Base-by-base conservation (phyloP, 192 early-diverging fungal genomes). In the Cladochytrium replicatum region DNA sequence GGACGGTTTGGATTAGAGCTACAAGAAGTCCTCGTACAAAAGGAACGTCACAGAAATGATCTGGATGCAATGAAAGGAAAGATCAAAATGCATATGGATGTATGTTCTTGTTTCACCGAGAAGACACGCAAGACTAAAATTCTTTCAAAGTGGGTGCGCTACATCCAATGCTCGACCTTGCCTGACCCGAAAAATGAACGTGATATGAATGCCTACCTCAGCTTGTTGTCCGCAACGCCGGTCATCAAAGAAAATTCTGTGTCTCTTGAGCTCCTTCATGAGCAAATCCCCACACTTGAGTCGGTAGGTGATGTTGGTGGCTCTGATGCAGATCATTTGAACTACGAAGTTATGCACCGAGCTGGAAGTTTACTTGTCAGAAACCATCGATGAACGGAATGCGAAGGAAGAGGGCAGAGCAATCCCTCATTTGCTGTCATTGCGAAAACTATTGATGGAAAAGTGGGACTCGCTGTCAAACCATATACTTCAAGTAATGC, bases 121-220 rank as follows among this genome's bases (percentile, higher is more conserved):
- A 13, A n/a, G 34, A 13, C 13, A 37, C 17, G 13, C 17, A 37
- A 13, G 13, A 13, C 13, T 37, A 44, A 37, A 44, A 37, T 44
- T 37, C 22, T 44, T 44, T 44, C 32, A 44, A 44, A 44, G 43
- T 77, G 74, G 74, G 48, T 58, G n/a, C 40, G 34, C 27, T 73
- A 61, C 40, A n/a, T 77, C 19, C 58, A 65, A 52, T 77, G 74
- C 57, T 63, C 57, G 37, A 39, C 23, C 23, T 44, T 77, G 45
- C 74, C 74, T 2, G 52, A 66, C 37, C 69, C 74, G 2, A 41
- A 52, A 15, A 61, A 53, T 50, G 69, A 77, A 44, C 48, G 57
- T 2, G 70, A 72, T 43, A 15, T 77, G 4, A 70, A 70, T 46
- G 64, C 74, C 7, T 73, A 64, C 50, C 50, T 77, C 29, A 40